Conservation (phyloP, 208 protist genomes). For the Novymonas esmeraldas region DNA sequence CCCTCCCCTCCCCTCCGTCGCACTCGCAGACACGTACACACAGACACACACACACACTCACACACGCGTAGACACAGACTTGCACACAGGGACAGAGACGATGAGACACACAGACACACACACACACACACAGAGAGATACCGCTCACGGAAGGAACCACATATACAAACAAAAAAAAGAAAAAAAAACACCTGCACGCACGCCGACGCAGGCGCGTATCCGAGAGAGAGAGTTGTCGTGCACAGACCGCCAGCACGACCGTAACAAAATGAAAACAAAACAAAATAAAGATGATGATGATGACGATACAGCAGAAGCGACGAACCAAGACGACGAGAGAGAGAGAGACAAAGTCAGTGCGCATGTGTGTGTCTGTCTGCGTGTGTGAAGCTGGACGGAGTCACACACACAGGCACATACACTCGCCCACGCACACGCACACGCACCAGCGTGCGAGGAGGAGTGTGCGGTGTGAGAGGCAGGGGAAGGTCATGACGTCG, state of each 20-base stretch:
- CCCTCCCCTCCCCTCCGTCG: too few species aligned
- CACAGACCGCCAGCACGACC: not conserved
- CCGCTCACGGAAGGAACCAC: not conserved
- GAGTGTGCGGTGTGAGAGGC: too few species aligned
- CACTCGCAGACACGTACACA: not conserved
- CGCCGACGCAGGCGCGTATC: not conserved
- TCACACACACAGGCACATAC: not conserved
- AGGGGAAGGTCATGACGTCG: too few species aligned
- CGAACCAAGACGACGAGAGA: too few species aligned
- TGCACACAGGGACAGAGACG: not conserved
- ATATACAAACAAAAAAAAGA: not conserved
- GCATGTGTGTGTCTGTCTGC: not conserved
- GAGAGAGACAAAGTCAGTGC: not conserved
- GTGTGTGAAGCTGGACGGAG: not conserved
- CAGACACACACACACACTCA: not conserved
- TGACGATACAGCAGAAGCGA: too few species aligned
- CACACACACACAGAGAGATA: not conserved
- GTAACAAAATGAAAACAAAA: slow-evolving; percentile 21
- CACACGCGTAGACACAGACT: not conserved
- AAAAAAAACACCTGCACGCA: not conserved
- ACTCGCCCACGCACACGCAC: not conserved
- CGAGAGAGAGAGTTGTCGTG: too few species aligned
- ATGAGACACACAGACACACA: not conserved
- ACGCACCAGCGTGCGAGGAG: too few species aligned
- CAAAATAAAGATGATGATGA: slow-evolving; percentile 11